Evolutionary conservation across 2,329 filamentous ascomycete species (phyloP).

Genomic region (Trichoderma harzianum): DNA sequence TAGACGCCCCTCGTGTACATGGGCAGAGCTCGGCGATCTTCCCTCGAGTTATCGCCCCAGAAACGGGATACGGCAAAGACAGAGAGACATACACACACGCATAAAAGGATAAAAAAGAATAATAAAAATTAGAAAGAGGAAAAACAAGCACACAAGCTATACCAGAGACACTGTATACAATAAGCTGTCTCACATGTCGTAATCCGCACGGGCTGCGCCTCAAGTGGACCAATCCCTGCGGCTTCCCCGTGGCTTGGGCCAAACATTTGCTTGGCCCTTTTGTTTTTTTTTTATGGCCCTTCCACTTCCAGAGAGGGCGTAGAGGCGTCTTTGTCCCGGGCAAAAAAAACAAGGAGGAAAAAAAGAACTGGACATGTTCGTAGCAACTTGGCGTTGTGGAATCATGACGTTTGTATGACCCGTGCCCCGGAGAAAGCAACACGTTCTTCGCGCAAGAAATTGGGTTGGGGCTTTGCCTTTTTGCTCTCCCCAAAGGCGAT

Average conservation of each 20-base stretch:
- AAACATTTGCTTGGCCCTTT: neutral
- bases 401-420: slow-evolving; percentile 17
- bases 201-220: slow-evolving; percentile 16
- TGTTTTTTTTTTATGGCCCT: neutral
- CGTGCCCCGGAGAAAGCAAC: too few relatives aligned
- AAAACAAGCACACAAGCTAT: neutral
- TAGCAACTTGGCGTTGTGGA: neutral
- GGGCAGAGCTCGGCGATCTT: neutral
- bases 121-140: neutral
- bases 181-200: slow-evolving; percentile 16
- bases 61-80: neutral
- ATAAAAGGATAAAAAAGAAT: neutral
- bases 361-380: neutral
- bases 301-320: neutral
- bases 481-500: neutral
- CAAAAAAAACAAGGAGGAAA: neutral
- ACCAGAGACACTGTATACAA: slow-evolving; percentile 11
- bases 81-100: neutral
- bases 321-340: neutral
- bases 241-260: slow-evolving; percentile 12
- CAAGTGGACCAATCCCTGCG: slow-evolving; percentile 5
- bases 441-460: neutral
- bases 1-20: neutral
- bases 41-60: neutral
- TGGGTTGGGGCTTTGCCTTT: neutral